These are phyloP conservation scores for Venturia nashicola DNA, from an alignment of 2,329 filamentous ascomycete species.

Conservation along the genomic window DNA sequence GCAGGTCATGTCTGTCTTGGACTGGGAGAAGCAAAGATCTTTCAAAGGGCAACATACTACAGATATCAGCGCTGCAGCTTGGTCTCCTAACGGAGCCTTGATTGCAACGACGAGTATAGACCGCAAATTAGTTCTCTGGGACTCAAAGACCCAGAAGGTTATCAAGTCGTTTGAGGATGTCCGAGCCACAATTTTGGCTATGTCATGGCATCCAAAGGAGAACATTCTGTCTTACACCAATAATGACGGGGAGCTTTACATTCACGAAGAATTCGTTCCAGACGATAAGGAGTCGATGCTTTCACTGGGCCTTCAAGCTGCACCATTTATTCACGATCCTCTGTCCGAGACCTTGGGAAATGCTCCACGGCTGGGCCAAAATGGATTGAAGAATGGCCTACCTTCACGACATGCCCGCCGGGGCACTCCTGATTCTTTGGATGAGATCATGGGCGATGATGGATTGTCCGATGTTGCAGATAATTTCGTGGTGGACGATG, in stretches of 20 bases:
- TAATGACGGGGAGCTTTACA: slow-evolving; percentile 84
- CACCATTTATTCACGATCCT: slow-evolving; percentile 77
- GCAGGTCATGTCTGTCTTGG: slow-evolving; percentile 73
- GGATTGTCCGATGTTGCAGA: slow-evolving; percentile 45
- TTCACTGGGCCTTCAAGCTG: slow-evolving; percentile 50
- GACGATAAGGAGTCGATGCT: slow-evolving; percentile 36
- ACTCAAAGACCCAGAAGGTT: slow-evolving; percentile 74
- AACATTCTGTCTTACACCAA: slow-evolving; percentile 90
- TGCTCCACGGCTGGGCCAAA: slow-evolving; percentile 39
- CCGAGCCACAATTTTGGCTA: slow-evolving; percentile 62
- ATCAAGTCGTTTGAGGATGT: slow-evolving; percentile 63
- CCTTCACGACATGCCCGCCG: slow-evolving; percentile 38
- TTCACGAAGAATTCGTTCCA: slow-evolving; percentile 58
- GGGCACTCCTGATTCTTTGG: slow-evolving; percentile 63
- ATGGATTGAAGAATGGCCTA: slow-evolving; percentile 42
- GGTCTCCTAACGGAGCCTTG: slow-evolving; percentile 90
- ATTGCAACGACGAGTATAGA: slow-evolving; percentile 52
- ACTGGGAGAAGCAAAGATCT: slow-evolving; percentile 75
- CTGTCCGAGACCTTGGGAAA: slow-evolving; percentile 58
- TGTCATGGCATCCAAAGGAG: slow-evolving; percentile 81
- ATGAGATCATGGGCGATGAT: slow-evolving; percentile 61
- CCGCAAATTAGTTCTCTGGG: slow-evolving; percentile 68
- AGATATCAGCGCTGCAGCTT: slow-evolving; percentile 76
- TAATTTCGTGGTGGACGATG: slow-evolving; percentile 89
- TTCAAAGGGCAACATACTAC: slow-evolving; percentile 72